These are phyloP conservation scores for Globisporangium abappressorium DNA, from an alignment of 352 stramenopile species.

Conservation along the genomic window DNA sequence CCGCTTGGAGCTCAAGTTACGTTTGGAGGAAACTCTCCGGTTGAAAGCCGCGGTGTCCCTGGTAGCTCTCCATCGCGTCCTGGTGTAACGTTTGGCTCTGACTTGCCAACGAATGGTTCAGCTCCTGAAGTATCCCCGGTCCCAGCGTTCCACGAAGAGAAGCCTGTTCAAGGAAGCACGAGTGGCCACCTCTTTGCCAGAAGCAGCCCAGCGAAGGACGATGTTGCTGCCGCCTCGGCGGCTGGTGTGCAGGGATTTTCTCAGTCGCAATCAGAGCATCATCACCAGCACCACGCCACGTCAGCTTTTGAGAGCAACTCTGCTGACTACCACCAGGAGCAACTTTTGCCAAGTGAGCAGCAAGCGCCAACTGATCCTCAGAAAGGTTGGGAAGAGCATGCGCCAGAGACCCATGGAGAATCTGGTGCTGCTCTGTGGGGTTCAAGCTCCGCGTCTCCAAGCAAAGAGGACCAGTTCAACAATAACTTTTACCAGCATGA, in stretches of 20 bases:
- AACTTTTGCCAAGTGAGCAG: not conserved
- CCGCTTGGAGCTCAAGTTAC: not conserved
- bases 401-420: not conserved
- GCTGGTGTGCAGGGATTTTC: not conserved
- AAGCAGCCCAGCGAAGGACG: slow-evolving; percentile 9
- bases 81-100: slow-evolving; percentile 2
- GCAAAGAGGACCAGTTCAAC: slow-evolving; percentile 11
- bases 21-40: not conserved
- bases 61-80: not conserved
- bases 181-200: slow-evolving; percentile 6
- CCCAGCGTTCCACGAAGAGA: not conserved
- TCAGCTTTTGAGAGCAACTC: slow-evolving; percentile 7
- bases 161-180: not conserved
- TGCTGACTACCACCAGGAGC: not conserved
- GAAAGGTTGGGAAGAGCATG: slow-evolving; percentile 12
- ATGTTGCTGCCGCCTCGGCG: not conserved
- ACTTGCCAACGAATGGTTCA: not conserved
- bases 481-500: slow-evolving; percentile 1
- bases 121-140: not conserved
- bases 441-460: not conserved
- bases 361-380: not conserved
- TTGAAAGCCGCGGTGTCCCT: not conserved
- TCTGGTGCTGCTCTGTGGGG: slow-evolving; percentile 1
- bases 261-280: slow-evolving; percentile 1
- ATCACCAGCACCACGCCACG: not conserved